Base-by-base conservation (phyloP, 2,329 filamentous ascomycete species). In the Pyrenophora tritici-repentis region DNA sequence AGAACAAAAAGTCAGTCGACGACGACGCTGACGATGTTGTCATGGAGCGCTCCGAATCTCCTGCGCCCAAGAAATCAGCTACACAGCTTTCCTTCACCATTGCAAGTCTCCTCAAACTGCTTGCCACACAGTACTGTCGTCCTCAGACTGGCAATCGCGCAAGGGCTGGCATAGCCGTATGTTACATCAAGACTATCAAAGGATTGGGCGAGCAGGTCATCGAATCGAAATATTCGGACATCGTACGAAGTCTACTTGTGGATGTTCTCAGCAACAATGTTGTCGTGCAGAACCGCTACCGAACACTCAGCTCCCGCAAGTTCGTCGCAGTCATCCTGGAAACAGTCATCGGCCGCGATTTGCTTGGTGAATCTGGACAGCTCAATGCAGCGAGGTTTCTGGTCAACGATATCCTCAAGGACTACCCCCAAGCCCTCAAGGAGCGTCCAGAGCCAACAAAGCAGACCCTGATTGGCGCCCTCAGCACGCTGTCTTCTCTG, bases 361-460 rank as follows among this genome's bases (percentile, higher is more conserved):
- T 97, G 62, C 80, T 99, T 2, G 91, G 91, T 10, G 93, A 99
- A 73, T 90, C 89, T 12, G 92, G 91, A 6, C 93, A 97, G 67
- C 80, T 93, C 52, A 86, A 88, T 61, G 91, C 90, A 22, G 90
- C 91, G 6, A 90, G 86, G 64, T 84, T 85, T 55, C 76, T 99
- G 45, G 85, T 97, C 67, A 96, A 96, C 70, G 87, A 91, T 50
- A 81, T 97, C 38, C 80, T 99, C 41, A 97, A 96, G 71, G 94
- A 97, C 70, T 97, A 96, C 62, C 93, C 94, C 0, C 91, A 96
- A 71, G 87, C 88, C 4, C 76, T 96, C 40, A 90, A 92, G 63
- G 93, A 97, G 71, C 85, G 89, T 34, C 85, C 88, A 1, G 93
- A 97, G 71, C 94, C 94, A 6, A 87, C 86, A 40, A 99, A 99